Base-by-base conservation (phyloP, 2,329 filamentous ascomycete species). In the Colletotrichum musicola region DNA sequence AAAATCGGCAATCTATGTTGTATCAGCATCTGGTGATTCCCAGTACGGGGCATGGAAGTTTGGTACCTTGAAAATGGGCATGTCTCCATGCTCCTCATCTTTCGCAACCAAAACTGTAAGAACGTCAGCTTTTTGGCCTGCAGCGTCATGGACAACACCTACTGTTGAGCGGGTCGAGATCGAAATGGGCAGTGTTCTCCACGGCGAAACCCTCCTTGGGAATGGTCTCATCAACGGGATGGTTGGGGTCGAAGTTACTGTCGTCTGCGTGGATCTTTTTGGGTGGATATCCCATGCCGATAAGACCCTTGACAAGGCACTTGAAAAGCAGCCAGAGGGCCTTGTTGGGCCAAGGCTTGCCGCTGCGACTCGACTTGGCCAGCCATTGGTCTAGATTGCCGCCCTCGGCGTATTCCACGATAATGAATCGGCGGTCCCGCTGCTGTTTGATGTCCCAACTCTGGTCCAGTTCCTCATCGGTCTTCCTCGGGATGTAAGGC, bases 161-260 rank as follows among this genome's bases (percentile, higher is more conserved):
- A 79, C 77, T 69, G 30, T 79, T 79, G 2, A 70, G 49, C 47
- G 74, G 72, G 54, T 79, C 77, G 4, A 68, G 62, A 22, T 68
- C 66, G 22, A 68, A 68, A 35, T 68, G 66, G 14, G 25, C 44
- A 1, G 69, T 64, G n/a, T 72, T 57, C 6, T 68, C 38, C 4
- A 72, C 35, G 27, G 73, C 67, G 2, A 42, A 30, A 1, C 59
- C 4, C 14, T 54, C 12, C 6, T 56, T 13, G n/a, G 69, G 69
- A 18, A 69, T 47, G 16, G 55, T 30, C n/a, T 64, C 65, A 5
- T 68, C 55, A 12, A 65, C 51, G 50, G 55, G 55, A 4, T 65
- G 12, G 18, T 65, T 65, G 14, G 56, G 25, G 10, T 68, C 14
- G 62, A 62, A 68, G 13, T 65, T 42, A 9, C 55, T 44, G 27